These are phyloP conservation scores for Cryphonectria naterciae DNA, from an alignment of 2,329 filamentous ascomycete species.

Conservation along the genomic window DNA sequence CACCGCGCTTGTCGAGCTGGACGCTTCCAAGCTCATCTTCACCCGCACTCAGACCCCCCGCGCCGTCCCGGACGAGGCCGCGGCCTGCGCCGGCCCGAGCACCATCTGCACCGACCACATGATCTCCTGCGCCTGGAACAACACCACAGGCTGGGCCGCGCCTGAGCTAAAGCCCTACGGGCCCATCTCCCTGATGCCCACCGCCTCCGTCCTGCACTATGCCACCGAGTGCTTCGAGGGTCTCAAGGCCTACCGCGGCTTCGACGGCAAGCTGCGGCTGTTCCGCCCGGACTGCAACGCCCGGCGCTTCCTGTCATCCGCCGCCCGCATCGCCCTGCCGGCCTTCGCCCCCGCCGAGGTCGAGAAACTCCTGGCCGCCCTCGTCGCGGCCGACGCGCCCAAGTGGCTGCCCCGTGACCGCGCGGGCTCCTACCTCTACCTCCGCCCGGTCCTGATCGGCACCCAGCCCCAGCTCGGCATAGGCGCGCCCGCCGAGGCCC, in stretches of 20 bases:
- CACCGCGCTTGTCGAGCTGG: slow-evolving; percentile 61
- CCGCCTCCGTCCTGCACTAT: slow-evolving; percentile 82
- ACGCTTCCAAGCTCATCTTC: slow-evolving; percentile 65
- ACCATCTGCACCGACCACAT: slow-evolving; percentile 84
- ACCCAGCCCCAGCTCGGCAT: slow-evolving; percentile 82
- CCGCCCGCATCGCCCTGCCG: slow-evolving; percentile 72
- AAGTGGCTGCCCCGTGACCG: slow-evolving; percentile 78
- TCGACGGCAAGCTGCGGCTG: slow-evolving; percentile 72
- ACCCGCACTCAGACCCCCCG: slow-evolving; percentile 55
- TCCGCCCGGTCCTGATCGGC: slow-evolving; percentile 86
- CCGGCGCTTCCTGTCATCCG: slow-evolving; percentile 64
- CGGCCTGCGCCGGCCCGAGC: slow-evolving; percentile 51
- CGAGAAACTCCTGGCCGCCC: slow-evolving; percentile 71
- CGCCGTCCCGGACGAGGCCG: slow-evolving; percentile 55
- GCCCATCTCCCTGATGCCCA: slow-evolving; percentile 77
- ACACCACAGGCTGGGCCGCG: slow-evolving; percentile 68
- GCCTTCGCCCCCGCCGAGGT: slow-evolving; percentile 72
- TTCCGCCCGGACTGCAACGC: slow-evolving; percentile 80
- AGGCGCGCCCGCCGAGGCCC: slow-evolving; percentile 77
- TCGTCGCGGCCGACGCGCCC: slow-evolving; percentile 73
- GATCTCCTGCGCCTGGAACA: slow-evolving; percentile 71
- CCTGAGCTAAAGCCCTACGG: slow-evolving; percentile 79
- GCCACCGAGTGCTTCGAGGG: slow-evolving; percentile 92
- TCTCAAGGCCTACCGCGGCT: slow-evolving; percentile 78
- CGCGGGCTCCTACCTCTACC: slow-evolving; percentile 76